Evolutionary conservation across 371 early-diverging fungal species (phyloP).

Genomic region (Vairimorpha necatrix): DNA sequence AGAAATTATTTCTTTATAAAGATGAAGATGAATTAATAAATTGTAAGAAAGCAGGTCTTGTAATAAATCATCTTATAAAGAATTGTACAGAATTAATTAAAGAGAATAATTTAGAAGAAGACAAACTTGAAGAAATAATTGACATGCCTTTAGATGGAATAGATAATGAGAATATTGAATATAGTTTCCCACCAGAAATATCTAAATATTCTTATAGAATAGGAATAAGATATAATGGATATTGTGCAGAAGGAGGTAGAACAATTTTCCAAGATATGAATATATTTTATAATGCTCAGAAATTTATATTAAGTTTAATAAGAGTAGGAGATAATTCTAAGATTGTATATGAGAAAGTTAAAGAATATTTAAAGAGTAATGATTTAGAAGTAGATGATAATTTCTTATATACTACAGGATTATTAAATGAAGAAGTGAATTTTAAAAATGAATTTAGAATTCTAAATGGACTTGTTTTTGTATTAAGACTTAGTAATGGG

Average conservation of each 20-base stretch:
- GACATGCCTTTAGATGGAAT: conserved; percentile 32
- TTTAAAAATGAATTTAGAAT: conserved; percentile 47
- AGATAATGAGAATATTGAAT: conserved; percentile 38
- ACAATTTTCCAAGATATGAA: conserved; percentile 52
- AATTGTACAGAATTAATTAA: conserved; percentile 42
- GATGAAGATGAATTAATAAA: conserved; percentile 48
- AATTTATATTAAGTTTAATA: conserved; percentile 25
- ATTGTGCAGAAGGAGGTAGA: conserved; percentile 61
- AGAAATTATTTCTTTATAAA: conserved; percentile 49
- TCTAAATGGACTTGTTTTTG: conserved; percentile 37
- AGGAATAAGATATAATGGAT: conserved; percentile 62
- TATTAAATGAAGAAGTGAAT: conserved; percentile 41
- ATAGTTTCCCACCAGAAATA: conserved; percentile 35
- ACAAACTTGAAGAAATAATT: conserved; percentile 35
- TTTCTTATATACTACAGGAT: conserved; percentile 45
- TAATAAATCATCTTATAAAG: conserved; percentile 32
- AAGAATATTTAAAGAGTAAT: conserved; percentile 26
- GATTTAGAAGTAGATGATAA: conserved; percentile 16
- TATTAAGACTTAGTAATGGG: conserved; percentile 19
- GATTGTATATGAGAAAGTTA: conserved; percentile 9
- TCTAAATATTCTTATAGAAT: conserved; percentile 38
- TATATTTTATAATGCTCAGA: conserved; percentile 49
- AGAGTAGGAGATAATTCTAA: conserved; percentile 21
- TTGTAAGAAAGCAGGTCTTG: conserved; percentile 44
- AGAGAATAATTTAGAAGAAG: conserved; percentile 34